Evolutionary conservation across 768 basidiomycete species (phyloP).

Genomic region (Boletus pseudopeckii): DNA sequence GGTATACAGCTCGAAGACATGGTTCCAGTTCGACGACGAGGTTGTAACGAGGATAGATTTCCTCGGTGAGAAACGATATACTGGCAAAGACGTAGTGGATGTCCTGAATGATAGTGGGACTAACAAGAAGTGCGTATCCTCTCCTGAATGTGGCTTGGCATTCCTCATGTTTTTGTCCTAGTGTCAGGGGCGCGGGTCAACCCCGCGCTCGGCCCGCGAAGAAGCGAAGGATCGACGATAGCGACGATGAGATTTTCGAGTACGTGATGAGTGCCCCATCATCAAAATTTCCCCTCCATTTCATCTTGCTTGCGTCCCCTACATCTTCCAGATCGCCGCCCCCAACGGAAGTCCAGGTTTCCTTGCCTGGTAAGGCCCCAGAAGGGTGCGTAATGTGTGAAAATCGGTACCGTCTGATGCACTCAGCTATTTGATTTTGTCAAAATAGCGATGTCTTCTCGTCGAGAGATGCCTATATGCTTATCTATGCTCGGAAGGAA

Average conservation of each 20-base stretch:
- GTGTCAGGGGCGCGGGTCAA: constrained; percentile 26
- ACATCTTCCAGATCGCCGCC: constrained; percentile 19
- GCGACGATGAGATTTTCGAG: constrained; percentile 48
- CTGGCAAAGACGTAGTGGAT: constrained; percentile 29
- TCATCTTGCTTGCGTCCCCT: constrained; percentile 12
- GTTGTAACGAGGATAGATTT: constrained; percentile 60
- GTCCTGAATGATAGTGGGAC: constrained; percentile 22
- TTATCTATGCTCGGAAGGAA: constrained; percentile 71
- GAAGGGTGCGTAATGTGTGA: constrained; percentile 82
- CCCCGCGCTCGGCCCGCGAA: constrained; percentile 41
- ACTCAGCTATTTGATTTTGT: constrained; percentile 21
- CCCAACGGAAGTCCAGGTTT: constrained; percentile 18
- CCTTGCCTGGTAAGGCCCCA: constrained; percentile 23
- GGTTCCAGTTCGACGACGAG: constrained; percentile 96
- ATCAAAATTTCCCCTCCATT: constrained; percentile 14
- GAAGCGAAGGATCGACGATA: constrained; percentile 54
- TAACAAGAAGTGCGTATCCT: constrained; percentile 27
- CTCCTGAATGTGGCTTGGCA: neutral
- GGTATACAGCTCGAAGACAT: constrained; percentile 53
- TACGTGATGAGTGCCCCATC: constrained; percentile 21
- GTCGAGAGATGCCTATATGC: constrained; percentile 93
- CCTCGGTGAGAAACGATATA: constrained; percentile 44
- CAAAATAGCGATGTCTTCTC: constrained; percentile 45
- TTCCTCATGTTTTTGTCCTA: constrained; percentile 3
- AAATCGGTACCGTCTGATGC: constrained; percentile 46